These are phyloP conservation scores for Teratosphaeria nubilosa DNA, from an alignment of 2,329 filamentous ascomycete genomes.

Conservation along the genomic window DNA sequence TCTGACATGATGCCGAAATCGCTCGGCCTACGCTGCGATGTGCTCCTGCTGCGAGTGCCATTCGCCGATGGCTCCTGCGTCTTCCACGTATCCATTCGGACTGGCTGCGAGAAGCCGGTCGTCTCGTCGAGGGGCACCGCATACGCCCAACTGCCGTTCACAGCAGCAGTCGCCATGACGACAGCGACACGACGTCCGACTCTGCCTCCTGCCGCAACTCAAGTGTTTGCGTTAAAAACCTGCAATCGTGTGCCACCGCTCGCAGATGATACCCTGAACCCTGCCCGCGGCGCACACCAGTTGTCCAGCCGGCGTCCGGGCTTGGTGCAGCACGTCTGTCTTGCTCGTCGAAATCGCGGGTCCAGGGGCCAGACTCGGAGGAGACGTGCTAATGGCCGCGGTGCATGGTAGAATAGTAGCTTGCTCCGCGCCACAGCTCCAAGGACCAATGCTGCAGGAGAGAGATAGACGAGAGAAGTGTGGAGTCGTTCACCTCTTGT, in stretches of 20 bases:
- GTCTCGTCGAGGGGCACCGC: conserved; percentile 9
- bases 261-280: background rate
- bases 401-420: background rate
- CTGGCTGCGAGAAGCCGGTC: conserved; percentile 4
- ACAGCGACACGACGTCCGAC: background rate
- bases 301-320: no score
- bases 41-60: background rate
- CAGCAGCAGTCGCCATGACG: conserved; percentile 4
- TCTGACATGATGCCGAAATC: conserved; percentile 13
- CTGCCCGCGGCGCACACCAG: background rate
- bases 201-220: background rate
- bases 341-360: background rate
- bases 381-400: background rate
- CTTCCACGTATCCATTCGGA: conserved; percentile 1
- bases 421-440: background rate
- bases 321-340: no score
- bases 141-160: conserved; percentile 5
- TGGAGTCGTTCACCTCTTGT: background rate
- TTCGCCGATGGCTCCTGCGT: background rate
- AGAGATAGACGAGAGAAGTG: background rate
- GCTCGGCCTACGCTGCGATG: conserved; percentile 5
- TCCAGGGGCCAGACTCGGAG: background rate
- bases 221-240: background rate
- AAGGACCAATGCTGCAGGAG: background rate
- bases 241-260: background rate